Evolutionary conservation across 2,329 filamentous ascomycete genomes (phyloP).

Genomic region (Zasmidium cellare): DNA sequence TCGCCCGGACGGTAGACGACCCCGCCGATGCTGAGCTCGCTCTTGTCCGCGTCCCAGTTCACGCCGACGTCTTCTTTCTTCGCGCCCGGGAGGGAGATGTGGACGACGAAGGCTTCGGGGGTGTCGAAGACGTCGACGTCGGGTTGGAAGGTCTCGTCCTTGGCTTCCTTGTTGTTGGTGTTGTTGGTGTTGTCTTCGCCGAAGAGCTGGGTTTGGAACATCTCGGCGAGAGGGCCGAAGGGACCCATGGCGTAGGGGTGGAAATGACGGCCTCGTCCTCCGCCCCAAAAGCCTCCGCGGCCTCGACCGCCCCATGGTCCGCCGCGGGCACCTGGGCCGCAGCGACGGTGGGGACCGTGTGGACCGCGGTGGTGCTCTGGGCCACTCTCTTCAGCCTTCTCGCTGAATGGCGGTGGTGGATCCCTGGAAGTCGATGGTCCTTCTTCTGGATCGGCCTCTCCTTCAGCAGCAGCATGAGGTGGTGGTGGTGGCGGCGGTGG

Average conservation of each 20-base stretch:
- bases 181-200: conserved; percentile 27
- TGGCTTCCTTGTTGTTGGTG: conserved; percentile 34
- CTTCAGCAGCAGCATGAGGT: conserved; percentile 21
- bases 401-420: conserved; percentile 25
- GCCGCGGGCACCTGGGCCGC: conserved; percentile 30
- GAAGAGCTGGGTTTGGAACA: conserved; percentile 40
- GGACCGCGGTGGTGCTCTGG: conserved; percentile 20
- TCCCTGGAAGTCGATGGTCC: conserved; percentile 26
- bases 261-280: conserved; percentile 21
- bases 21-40: conserved; percentile 66
- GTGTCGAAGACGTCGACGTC: conserved; percentile 77
- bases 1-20: conserved; percentile 71
- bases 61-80: conserved; percentile 77
- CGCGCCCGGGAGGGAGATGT: conserved; percentile 73
- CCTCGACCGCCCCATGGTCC: conserved; percentile 25
- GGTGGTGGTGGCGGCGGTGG: too few relatives aligned
- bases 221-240: conserved; percentile 33
- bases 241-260: conserved; percentile 23
- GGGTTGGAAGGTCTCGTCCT: conserved; percentile 58
- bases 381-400: conserved; percentile 13
- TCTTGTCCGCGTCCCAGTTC: conserved; percentile 71
- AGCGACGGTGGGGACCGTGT: conserved; percentile 19
- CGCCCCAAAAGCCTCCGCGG: conserved; percentile 30
- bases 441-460: conserved; percentile 16
- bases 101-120: conserved; percentile 64